phyloP scores from a whole-genome alignment of 1,139 yeast genomes.

The Geotrichum carabidarum region DNA sequence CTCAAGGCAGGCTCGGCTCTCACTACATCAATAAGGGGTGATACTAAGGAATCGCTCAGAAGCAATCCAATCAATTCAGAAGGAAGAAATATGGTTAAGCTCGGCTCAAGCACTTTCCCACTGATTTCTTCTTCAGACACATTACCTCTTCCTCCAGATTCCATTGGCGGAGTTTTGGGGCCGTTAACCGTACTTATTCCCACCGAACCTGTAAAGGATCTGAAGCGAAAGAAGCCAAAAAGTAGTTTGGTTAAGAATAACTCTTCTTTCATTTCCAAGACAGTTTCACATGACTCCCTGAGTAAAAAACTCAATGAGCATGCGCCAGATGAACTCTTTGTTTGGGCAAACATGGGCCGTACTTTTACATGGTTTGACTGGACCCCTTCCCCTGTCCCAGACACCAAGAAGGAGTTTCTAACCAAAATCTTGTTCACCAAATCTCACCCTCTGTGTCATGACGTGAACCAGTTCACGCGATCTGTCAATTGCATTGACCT shows the following conservation, averaged over 20 bases:
- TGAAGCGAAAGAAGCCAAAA: conserved; percentile 32
- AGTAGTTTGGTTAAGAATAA: conserved; percentile 38
- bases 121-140: not conserved
- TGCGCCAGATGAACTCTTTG: conserved; percentile 31
- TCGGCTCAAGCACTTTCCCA: not conserved
- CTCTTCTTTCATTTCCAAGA: conserved; percentile 39
- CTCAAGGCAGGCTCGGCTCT: not conserved
- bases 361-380: conserved; percentile 38
- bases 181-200: conserved; percentile 4
- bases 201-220: not conserved
- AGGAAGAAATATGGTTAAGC: not conserved
- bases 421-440: conserved; percentile 40
- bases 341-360: conserved; percentile 38
- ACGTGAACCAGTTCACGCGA: conserved; percentile 36
- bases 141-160: conserved; percentile 9
- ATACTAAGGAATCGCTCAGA: not conserved
- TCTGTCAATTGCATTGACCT: conserved; percentile 44
- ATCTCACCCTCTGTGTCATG: conserved; percentile 42
- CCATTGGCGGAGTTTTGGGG: conserved; percentile 9
- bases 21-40: not conserved
- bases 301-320: conserved; percentile 34
- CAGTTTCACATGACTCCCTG: conserved; percentile 38
- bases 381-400: conserved; percentile 17
- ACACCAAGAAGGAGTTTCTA: conserved; percentile 36
- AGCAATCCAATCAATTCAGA: not conserved